Evolutionary conservation across 2,329 filamentous ascomycete species (phyloP), one percentile per base, ranked within the genome.

Genomic region (Colletotrichum horii): DNA sequence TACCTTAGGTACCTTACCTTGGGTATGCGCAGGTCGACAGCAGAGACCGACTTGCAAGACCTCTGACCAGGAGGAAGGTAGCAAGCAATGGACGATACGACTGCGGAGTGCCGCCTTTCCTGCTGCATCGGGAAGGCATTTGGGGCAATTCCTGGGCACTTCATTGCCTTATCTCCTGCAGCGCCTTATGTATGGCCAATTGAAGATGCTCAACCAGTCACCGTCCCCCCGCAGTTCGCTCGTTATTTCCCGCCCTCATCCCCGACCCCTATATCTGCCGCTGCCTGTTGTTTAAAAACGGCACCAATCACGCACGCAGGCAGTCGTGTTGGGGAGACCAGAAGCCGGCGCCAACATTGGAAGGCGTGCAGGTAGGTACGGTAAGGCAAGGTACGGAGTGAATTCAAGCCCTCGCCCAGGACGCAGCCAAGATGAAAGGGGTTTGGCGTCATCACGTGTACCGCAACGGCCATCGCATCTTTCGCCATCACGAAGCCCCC

Each of bases 241-340:
- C 26, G 16, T 65, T 26, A 52, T 56, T 66, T 61, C 30, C 22
- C 14, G 43, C 43, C 43, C 43, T 52, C 30, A 36, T 73, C 66
- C 66, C 56, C 61, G 58, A 43, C 67, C 61, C 72, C 70, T 65
- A 38, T 64, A 73, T 73, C 73, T 75, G 73, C 73, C 70, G 73
- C 70, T 58, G 43, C 58, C 58, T 58, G 43, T 61, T 73, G 34
- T 62, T 65, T 32, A 19, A 56, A 52, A 32, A 61, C n/a, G 24
- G 55, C 70, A 58, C 73, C 73, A 75, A 75, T 75, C 62, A 71
- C 43, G 43, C 43, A 48, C 43, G 5, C 19, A 48, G 43, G 43
- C 19, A 48, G 43, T 48, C 3, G 43, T 12, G 43, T 48, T 48
- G 43, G 43, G 19, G 19, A 48, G 19, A 22, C 43, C 6, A 48